phyloP scores from a whole-genome alignment of 2,329 filamentous ascomycete species.

The Allantophomopsis cytisporea region DNA sequence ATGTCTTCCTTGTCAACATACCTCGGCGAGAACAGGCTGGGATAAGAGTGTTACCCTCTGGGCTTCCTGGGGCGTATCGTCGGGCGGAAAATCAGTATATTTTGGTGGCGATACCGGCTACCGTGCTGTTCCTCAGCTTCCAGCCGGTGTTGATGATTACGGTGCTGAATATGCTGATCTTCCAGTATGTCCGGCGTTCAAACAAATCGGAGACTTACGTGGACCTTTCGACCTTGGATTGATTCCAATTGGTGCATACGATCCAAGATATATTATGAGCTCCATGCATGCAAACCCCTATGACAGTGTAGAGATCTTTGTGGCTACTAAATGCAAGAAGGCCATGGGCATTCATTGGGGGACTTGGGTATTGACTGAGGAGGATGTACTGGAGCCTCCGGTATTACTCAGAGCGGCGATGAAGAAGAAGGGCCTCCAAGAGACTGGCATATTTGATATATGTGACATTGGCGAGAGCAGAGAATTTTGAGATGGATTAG shows the following conservation, averaged over 20 bases:
- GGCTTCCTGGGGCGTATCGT: constrained; percentile 73
- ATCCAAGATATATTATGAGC: constrained; percentile 59
- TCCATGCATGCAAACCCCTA: constrained; percentile 76
- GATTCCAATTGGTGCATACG: constrained; percentile 87
- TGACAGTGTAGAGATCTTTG: constrained; percentile 82
- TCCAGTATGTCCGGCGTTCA: constrained; percentile 73
- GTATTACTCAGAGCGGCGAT: constrained; percentile 58
- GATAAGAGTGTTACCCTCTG: constrained; percentile 67
- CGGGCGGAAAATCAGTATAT: constrained; percentile 65
- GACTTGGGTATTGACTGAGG: constrained; percentile 67
- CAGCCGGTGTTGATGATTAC: constrained; percentile 56
- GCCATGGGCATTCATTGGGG: constrained; percentile 92
- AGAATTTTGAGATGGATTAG: constrained; percentile 42
- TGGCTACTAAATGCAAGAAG: constrained; percentile 62
- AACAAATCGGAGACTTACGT: constrained; percentile 63
- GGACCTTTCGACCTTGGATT: constrained; percentile 85
- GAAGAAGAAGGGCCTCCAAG: constrained; percentile 47
- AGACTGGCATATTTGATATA: constrained; percentile 66
- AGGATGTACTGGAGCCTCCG: constrained; percentile 78
- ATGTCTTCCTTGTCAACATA: constrained; percentile 76
- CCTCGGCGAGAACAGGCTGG: constrained; percentile 49
- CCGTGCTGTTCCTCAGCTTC: constrained; percentile 55
- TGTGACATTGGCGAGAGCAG: constrained; percentile 76
- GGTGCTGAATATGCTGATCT: constrained; percentile 48
- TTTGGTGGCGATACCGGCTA: constrained; percentile 91